Percentiles rank a stretch among this genome's conserved stretches.
These are phyloP conservation scores for Monosporascus sp. DNA, from an alignment of 2,329 filamentous ascomycete species.

Conservation along the genomic window DNA sequence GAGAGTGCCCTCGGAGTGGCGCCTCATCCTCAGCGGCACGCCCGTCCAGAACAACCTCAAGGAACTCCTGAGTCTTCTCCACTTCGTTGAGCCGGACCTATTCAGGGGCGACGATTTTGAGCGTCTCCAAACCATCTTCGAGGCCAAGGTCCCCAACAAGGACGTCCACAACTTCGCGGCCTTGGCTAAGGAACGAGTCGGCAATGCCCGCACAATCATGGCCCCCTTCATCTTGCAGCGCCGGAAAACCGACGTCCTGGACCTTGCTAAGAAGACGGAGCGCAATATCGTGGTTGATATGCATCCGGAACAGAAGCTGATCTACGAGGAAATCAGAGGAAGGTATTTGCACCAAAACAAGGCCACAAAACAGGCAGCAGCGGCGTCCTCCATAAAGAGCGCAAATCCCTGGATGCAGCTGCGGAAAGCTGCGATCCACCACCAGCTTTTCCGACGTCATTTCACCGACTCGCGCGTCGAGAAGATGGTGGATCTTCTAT, in stretches of 20 bases:
- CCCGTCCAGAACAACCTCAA: slow-evolving; percentile 92
- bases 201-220: slow-evolving; percentile 82
- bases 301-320: slow-evolving; percentile 61
- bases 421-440: slow-evolving; percentile 87
- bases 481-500: slow-evolving; percentile 71
- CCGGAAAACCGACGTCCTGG: slow-evolving; percentile 87
- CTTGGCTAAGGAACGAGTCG: slow-evolving; percentile 80
- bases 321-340: slow-evolving; percentile 63
- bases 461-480: slow-evolving; percentile 71
- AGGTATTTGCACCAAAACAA: slow-evolving; percentile 56
- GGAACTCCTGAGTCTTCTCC: slow-evolving; percentile 83
- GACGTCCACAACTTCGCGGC: slow-evolving; percentile 76
- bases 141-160: slow-evolving; percentile 80
- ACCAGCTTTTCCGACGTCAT: slow-evolving; percentile 75
- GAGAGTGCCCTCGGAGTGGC: slow-evolving; percentile 73
- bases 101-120: slow-evolving; percentile 68
- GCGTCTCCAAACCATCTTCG: slow-evolving; percentile 81
- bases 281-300: slow-evolving; percentile 78
- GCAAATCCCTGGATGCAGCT: slow-evolving; percentile 79
- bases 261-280: slow-evolving; percentile 74
- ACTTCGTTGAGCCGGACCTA: slow-evolving; percentile 86
- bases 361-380: slow-evolving; percentile 47
- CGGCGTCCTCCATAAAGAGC: slow-evolving; percentile 48
- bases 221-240: slow-evolving; percentile 91
- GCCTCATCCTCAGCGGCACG: slow-evolving; percentile 82